Percentiles rank a stretch among this genome's conserved stretches.
Conservation (phyloP, 441 rosid species). For the Arabidopsis lyrata region DNA sequence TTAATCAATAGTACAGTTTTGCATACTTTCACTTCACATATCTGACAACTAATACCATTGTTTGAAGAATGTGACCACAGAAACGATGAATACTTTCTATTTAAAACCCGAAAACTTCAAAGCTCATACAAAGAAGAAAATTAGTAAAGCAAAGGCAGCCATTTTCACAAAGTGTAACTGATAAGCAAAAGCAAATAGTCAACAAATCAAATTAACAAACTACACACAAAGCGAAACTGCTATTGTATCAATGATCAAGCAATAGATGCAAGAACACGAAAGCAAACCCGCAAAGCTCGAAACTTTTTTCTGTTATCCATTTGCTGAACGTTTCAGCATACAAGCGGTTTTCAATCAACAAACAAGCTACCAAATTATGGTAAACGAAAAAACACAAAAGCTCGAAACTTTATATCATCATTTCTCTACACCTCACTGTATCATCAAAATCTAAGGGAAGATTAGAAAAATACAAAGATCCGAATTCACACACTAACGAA, state of each 20-base stretch:
- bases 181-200: not conserved
- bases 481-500: slow-evolving; percentile 6
- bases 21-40: slow-evolving; percentile 16
- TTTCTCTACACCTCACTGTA: not conserved
- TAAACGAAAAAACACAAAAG: slow-evolving; percentile 19
- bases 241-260: slow-evolving; percentile 24
- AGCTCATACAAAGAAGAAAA: slow-evolving; percentile 9
- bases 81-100: slow-evolving; percentile 8
- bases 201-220: not conserved
- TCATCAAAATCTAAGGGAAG: slow-evolving; percentile 17
- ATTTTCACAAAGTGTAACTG: not conserved
- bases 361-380: slow-evolving; percentile 24
- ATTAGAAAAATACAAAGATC: not conserved
- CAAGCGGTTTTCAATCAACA: slow-evolving; percentile 10
- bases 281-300: slow-evolving; percentile 16
- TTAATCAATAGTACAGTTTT: not conserved
- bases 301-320: not conserved
- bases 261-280: slow-evolving; percentile 6
- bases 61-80: slow-evolving; percentile 28
- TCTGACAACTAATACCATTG: slow-evolving; percentile 8
- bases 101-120: not conserved
- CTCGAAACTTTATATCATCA: slow-evolving; percentile 12
- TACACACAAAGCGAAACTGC: slow-evolving; percentile 14
- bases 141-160: slow-evolving; percentile 9
- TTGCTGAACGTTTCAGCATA: not conserved